A percentile compares a stretch with the other conserved stretches of the same genome.
Evolutionary conservation across 331 rosid species (phyloP).

Genomic region (Stylosanthes scabra): DNA sequence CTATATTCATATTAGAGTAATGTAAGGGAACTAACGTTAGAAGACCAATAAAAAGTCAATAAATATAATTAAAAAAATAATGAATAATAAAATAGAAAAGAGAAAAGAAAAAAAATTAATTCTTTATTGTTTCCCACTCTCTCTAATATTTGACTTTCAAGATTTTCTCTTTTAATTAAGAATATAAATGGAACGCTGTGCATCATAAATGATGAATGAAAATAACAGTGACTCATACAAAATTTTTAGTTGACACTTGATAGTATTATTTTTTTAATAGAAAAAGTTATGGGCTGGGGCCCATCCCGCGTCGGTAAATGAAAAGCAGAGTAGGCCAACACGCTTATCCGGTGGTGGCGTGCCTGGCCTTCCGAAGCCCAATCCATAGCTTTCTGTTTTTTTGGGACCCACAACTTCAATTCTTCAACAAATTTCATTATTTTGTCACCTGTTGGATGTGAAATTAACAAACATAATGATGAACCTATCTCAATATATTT

Average conservation of each 20-base stretch:
- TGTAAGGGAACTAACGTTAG: too few relatives aligned
- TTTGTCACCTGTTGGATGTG: conserved; percentile 12
- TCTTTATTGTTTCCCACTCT: too few relatives aligned
- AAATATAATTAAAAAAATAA: too few relatives aligned
- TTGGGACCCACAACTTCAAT: conserved; percentile 19
- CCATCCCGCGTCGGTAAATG: not conserved
- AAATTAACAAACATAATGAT: too few relatives aligned
- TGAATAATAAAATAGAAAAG: too few relatives aligned
- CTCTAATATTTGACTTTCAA: too few relatives aligned
- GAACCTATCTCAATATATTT: too few relatives aligned
- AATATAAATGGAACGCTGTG: not conserved
- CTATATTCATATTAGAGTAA: too few relatives aligned
- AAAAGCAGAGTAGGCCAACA: conserved; percentile 1
- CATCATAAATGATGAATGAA: not conserved
- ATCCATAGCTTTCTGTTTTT: not conserved
- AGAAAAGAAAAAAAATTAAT: too few relatives aligned
- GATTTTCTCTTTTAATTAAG: too few relatives aligned
- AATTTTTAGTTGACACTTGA: not conserved
- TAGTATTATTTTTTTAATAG: too few relatives aligned
- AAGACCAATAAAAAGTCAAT: too few relatives aligned
- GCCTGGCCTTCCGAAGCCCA: conserved; percentile 17
- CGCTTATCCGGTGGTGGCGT: conserved; percentile 26
- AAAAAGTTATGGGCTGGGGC: not conserved
- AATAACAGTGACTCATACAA: not conserved
- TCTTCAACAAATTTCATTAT: conserved; percentile 25